Conservation (phyloP, 176 grass and related monocot genomes). For the Pharus latifolius region DNA sequence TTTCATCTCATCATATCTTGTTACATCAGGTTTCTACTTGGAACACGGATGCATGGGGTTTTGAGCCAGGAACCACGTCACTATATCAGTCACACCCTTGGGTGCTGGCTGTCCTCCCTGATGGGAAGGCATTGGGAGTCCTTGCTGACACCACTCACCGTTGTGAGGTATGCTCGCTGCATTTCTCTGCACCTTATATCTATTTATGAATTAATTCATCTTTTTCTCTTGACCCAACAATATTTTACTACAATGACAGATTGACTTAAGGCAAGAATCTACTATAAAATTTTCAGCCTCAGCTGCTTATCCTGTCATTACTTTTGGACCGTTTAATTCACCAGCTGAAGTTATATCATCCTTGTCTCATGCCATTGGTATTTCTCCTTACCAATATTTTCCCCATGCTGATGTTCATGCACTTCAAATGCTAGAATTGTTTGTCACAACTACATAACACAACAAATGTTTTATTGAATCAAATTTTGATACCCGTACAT, state of each 20-base stretch:
- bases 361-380: slow-evolving; percentile 80
- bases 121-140: slow-evolving; percentile 70
- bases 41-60: slow-evolving; percentile 96
- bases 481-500: not conserved
- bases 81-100: slow-evolving; percentile 95
- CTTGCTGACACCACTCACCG: slow-evolving; percentile 79
- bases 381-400: slow-evolving; percentile 13
- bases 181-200: not conserved
- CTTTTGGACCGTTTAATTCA: slow-evolving; percentile 69
- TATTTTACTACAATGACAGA: slow-evolving; percentile 31
- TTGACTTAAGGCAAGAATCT: slow-evolving; percentile 64
- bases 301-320: slow-evolving; percentile 63
- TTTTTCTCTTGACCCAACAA: not conserved
- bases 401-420: not conserved
- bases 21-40: slow-evolving; percentile 75
- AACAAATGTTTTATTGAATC: not conserved
- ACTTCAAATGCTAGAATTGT: not conserved
- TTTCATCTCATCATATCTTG: not conserved
- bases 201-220: not conserved
- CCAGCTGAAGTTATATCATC: slow-evolving; percentile 65
- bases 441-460: slow-evolving; percentile 5
- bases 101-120: slow-evolving; percentile 81
- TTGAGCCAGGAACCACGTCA: slow-evolving; percentile 65
- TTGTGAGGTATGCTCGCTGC: slow-evolving; percentile 51
- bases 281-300: slow-evolving; percentile 48